Evolutionary conservation across 1,284 basidiomycete species (phyloP).

Genomic region (Ustilago tritici): DNA sequence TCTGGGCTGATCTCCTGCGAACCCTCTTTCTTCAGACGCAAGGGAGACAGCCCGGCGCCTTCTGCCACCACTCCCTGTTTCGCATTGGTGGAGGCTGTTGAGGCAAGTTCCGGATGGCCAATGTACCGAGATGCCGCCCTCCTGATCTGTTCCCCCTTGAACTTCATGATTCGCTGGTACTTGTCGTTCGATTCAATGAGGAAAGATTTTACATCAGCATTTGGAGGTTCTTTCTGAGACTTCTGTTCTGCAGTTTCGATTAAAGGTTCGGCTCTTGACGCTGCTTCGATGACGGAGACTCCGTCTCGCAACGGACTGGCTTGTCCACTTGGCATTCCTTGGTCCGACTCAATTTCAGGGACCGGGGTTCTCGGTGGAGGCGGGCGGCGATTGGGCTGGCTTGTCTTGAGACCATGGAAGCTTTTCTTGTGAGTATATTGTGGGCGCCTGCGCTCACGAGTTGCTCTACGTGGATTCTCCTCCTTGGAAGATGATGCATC

Average conservation of each 20-base stretch:
- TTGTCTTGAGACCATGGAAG: constrained; percentile 11
- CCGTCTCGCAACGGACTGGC: too few relatives aligned
- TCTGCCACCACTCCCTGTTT: not conserved
- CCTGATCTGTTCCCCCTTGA: constrained; percentile 16
- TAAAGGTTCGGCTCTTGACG: not conserved
- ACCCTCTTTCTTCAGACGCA: not conserved
- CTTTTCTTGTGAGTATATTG: not conserved
- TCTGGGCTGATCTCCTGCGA: constrained; percentile 15
- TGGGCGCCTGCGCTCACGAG: not conserved
- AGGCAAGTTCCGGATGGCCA: constrained; percentile 21
- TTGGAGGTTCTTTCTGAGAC: not conserved
- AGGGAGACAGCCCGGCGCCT: constrained; percentile 10
- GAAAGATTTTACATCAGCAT: not conserved
- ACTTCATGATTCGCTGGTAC: constrained; percentile 1
- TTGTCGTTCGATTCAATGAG: constrained; percentile 13
- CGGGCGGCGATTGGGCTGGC: not conserved
- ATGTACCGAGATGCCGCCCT: constrained; percentile 26
- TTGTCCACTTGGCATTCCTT: not conserved
- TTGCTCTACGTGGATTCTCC: not conserved
- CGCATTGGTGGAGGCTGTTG: not conserved
- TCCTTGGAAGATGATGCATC: not conserved
- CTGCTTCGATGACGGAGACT: not conserved
- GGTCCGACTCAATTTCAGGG: constrained; percentile 3
- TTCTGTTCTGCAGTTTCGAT: not conserved
- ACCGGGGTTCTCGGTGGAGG: not conserved